Percentiles rank a stretch among this genome's conserved stretches.
Conservation (phyloP, 495 filamentous ascomycete genomes). For the Immersiella caudata region DNA sequence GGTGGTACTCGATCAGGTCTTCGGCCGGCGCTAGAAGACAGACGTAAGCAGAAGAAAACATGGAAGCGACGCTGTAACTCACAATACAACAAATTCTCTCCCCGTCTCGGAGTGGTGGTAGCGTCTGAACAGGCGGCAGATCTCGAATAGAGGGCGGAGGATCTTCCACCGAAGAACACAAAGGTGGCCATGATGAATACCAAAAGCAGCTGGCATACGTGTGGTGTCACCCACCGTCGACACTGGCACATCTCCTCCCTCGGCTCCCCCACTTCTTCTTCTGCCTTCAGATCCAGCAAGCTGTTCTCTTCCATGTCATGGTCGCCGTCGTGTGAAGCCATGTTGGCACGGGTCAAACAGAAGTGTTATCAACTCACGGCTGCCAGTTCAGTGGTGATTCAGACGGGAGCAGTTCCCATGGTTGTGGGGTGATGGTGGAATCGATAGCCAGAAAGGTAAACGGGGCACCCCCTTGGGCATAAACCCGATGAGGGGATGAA, state of each 20-base stretch:
- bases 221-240: not conserved
- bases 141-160: too few species aligned
- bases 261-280: not conserved
- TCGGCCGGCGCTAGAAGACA: not conserved
- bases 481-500: too few species aligned
- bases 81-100: not conserved
- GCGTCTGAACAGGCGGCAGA: too few species aligned
- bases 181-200: not conserved
- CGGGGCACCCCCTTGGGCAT: too few species aligned
- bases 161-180: not conserved
- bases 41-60: too few species aligned
- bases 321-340: not conserved
- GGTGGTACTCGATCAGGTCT: not conserved
- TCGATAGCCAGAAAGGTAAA: too few species aligned
- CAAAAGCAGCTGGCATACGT: not conserved
- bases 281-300: not conserved
- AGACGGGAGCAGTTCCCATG: not conserved
- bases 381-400: not conserved
- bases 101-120: not conserved
- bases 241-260: not conserved
- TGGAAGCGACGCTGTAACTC: not conserved
- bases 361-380: not conserved
- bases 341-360: not conserved
- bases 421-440: too few species aligned
- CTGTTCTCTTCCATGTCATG: not conserved